Evolutionary conservation across 805 yeast genomes (phyloP).

Genomic region (Tetrapisispora arboricola): DNA sequence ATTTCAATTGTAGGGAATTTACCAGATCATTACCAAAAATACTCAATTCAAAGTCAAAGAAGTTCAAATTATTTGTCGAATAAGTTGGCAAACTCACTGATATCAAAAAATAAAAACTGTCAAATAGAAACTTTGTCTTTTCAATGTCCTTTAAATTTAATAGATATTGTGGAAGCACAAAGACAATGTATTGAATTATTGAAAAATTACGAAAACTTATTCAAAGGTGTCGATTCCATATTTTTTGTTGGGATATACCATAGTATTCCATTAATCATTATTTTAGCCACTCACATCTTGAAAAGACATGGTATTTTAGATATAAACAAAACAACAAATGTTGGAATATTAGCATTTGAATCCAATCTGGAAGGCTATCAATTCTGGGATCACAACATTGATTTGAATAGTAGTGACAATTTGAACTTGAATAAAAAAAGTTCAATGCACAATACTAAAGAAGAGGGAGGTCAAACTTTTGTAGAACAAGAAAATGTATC

Average conservation of each 20-base stretch:
- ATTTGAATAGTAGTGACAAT: slow-evolving; percentile 3
- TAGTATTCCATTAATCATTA: slow-evolving; percentile 42
- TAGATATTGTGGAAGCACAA: slow-evolving; percentile 25
- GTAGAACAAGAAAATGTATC: slow-evolving; percentile 5
- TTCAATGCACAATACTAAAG: background rate
- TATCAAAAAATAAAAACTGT: slow-evolving; percentile 13
- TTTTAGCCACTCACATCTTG: slow-evolving; percentile 38
- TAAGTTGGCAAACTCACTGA: slow-evolving; percentile 23
- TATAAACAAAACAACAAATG: slow-evolving; percentile 11
- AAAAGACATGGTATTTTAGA: slow-evolving; percentile 17
- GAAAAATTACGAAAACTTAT: slow-evolving; percentile 38
- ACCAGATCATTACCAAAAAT: slow-evolving; percentile 26
- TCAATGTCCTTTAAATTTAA: slow-evolving; percentile 27
- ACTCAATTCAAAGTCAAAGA: slow-evolving; percentile 20
- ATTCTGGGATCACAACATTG: slow-evolving; percentile 33
- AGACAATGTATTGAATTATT: slow-evolving; percentile 38
- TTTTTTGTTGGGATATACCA: slow-evolving; percentile 44
- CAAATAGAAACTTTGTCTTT: slow-evolving; percentile 25
- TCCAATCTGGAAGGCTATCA: slow-evolving; percentile 33
- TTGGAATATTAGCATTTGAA: slow-evolving; percentile 28
- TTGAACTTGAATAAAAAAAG: background rate
- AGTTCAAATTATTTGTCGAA: slow-evolving; percentile 22
- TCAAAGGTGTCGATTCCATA: slow-evolving; percentile 39
- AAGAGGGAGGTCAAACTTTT: background rate
- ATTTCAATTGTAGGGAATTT: slow-evolving; percentile 26